These are phyloP conservation scores for Fusarium sp. DNA, from an alignment of 2,329 filamentous ascomycete genomes.

Conservation along the genomic window DNA sequence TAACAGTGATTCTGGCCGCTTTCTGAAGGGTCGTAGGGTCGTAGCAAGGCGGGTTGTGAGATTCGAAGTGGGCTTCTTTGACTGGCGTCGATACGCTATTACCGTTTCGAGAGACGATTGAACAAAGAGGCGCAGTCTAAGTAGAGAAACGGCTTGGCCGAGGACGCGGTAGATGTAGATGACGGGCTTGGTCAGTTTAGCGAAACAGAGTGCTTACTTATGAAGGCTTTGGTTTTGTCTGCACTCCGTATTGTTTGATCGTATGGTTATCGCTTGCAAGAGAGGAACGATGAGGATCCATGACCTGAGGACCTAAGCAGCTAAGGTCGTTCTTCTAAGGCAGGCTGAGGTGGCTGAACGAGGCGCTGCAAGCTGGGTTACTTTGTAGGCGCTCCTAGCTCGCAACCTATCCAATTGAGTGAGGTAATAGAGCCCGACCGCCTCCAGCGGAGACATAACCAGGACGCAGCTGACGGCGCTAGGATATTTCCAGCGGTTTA, in stretches of 20 bases:
- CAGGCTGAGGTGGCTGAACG: conserved; percentile 36
- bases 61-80: conserved; percentile 22
- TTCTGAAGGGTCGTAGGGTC: conserved; percentile 2
- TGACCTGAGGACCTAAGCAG: conserved; percentile 19
- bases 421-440: conserved; percentile 27
- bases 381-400: background rate
- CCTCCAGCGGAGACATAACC: conserved; percentile 26
- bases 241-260: too few species aligned
- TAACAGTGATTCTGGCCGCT: background rate
- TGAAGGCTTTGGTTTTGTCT: conserved; percentile 7
- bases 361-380: conserved; percentile 32
- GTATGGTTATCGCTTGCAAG: too few species aligned
- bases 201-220: background rate
- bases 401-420: background rate
- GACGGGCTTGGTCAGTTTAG: conserved; percentile 4
- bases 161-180: conserved; percentile 6
- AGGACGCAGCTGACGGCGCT: conserved; percentile 44
- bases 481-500: conserved; percentile 42
- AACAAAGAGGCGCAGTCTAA: conserved; percentile 32
- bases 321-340: too few species aligned
- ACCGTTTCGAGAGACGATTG: conserved; percentile 21
- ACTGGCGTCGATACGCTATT: conserved; percentile 23
- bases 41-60: conserved; percentile 6
- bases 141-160: background rate
- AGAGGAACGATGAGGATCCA: background rate